Base-by-base conservation (phyloP, 306 rosid genomes). In the Luffa acutangula region DNA sequence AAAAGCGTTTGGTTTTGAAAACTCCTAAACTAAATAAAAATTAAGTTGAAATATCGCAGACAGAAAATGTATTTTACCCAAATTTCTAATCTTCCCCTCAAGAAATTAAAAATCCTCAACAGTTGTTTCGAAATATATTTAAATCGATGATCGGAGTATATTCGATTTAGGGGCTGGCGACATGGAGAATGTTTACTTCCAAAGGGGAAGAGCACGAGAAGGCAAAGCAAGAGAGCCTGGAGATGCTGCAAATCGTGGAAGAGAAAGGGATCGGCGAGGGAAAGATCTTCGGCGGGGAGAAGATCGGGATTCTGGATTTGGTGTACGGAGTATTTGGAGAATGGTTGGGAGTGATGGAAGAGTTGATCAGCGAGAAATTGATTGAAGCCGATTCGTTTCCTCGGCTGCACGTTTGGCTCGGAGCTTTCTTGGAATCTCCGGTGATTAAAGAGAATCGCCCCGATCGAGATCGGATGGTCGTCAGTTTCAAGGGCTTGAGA, bases 401-500 rank as follows among this genome's bases (percentile, higher is more conserved):
- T 70, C 77, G 3, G 20, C 36, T 87, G 82, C 77, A 78, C 67
- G 80, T 82, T 60, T 85, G 93, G 90, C 59, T 63, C 43, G n/a
- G 71, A n/a, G 84, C 75, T 52, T 87, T 91, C 63, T 83, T 54
- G 53, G 41, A 86, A 80, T 71, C 64, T 53, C 80, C 85, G 7
- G 67, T 53, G 0, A 89, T 91, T 79, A 78, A 34, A 79, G 83
- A 91, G 48, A 91, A 81, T 17, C 81, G 82, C 34, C 87, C 89
- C 54, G 46, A 63, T 21, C 76, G 53, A 1, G 84, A 82, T 25
- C 43, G 76, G 21, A 17, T 58, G 81, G 20, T 78, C 3, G 60
- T 72, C 0, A 2, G 9, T 14, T 77, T 77, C 20, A 59, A 41
- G 11, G 52, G 3, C 8, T 2, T 63, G 18, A 77, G 80, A 14